Evolutionary conservation across 495 filamentous ascomycete genomes (phyloP).

Genomic region (Aspergillus hancockii): DNA sequence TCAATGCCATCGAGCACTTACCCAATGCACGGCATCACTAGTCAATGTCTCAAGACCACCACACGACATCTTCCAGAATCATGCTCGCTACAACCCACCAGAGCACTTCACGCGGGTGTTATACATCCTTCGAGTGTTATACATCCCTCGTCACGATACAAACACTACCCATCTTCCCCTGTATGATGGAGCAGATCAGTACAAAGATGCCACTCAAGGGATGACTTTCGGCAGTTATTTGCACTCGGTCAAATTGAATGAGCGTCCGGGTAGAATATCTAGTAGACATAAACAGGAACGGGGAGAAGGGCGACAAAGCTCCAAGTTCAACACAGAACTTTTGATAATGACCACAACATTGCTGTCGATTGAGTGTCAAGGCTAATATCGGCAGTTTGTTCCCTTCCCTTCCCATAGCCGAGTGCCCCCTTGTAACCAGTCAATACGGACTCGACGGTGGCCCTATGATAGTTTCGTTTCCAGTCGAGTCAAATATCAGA

Average conservation of each 20-base stretch:
- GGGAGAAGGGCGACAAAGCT: neutral
- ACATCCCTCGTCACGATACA: slow-evolving; percentile 3
- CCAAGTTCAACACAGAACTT: neutral
- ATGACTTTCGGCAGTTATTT: neutral
- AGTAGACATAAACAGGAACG: neutral
- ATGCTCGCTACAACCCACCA: neutral
- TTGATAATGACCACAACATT: neutral
- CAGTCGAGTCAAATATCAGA: slow-evolving; percentile 1
- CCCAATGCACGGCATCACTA: neutral
- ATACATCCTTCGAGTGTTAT: slow-evolving; percentile 1
- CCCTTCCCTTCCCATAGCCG: neutral
- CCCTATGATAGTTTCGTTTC: slow-evolving; percentile 4
- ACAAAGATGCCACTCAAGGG: neutral
- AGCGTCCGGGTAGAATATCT: neutral
- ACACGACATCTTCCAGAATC: neutral
- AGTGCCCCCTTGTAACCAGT: neutral
- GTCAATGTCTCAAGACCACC: slow-evolving; percentile 2
- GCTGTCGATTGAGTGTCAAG: neutral
- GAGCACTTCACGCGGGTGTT: neutral
- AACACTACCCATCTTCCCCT: slow-evolving; percentile 2
- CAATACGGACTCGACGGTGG: neutral
- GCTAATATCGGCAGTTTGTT: neutral
- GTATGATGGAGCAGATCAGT: neutral
- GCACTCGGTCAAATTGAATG: neutral
- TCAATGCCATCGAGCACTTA: neutral